These are phyloP conservation scores for Fraxinus cuspidata DNA, from an alignment of 257 asterid species.

Conservation along the genomic window DNA sequence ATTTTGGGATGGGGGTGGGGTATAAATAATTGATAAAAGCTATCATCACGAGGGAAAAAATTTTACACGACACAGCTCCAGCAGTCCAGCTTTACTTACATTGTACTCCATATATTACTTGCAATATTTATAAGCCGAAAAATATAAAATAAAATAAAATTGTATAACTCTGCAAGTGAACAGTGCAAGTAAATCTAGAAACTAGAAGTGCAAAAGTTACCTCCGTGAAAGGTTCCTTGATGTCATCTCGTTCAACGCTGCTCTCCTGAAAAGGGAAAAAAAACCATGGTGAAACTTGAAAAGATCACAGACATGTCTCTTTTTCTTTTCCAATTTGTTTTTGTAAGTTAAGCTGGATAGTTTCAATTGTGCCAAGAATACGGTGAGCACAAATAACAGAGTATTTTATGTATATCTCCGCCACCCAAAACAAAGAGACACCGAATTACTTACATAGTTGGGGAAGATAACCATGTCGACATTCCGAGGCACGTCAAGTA, in stretches of 20 bases:
- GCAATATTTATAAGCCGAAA: constrained; percentile 1
- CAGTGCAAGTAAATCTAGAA: constrained; percentile 13
- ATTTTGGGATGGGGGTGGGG: background rate
- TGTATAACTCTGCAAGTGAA: constrained; percentile 1
- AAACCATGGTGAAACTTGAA: constrained; percentile 4
- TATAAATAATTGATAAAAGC: background rate
- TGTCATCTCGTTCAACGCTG: constrained; percentile 90
- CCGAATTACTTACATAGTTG: constrained; percentile 70
- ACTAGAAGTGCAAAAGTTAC: constrained; percentile 42
- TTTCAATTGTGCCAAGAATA: background rate
- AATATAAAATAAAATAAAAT: background rate
- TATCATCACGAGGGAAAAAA: constrained; percentile 1
- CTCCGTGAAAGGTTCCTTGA: constrained; percentile 96
- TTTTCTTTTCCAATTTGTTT: constrained; percentile 11
- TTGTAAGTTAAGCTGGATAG: background rate
- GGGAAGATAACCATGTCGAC: constrained; percentile 99
- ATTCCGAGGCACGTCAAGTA: constrained; percentile 75
- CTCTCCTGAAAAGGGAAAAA: constrained; percentile 67
- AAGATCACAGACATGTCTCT: background rate
- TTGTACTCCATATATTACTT: background rate
- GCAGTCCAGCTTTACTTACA: constrained; percentile 4
- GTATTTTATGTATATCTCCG: background rate
- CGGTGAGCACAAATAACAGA: background rate
- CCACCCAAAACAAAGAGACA: background rate
- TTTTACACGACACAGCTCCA: background rate